Evolutionary conservation across 2,329 filamentous ascomycete genomes (phyloP).

Genomic region (Xylaria digitata): DNA sequence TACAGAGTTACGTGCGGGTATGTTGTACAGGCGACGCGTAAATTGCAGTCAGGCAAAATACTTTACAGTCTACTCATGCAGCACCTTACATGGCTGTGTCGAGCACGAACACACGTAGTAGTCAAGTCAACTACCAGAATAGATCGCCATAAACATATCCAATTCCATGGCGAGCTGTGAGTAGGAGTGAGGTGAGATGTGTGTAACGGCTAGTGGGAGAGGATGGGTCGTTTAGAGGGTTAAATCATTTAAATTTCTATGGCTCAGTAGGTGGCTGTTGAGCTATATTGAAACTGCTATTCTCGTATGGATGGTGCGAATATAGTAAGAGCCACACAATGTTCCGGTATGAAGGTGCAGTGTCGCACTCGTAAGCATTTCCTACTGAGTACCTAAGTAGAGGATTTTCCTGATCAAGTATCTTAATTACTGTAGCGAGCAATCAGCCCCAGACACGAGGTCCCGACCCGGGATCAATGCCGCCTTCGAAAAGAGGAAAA

Average conservation of each 20-base stretch:
- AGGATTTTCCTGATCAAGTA: constrained; percentile 11
- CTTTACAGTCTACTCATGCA: not conserved
- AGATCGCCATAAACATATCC: not conserved
- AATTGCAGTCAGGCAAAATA: not conserved
- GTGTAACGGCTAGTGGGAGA: not conserved
- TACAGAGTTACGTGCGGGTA: not conserved
- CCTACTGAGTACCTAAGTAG: no score
- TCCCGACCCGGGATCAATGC: constrained; percentile 16
- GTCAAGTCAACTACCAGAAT: not conserved
- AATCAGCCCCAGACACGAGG: constrained; percentile 13
- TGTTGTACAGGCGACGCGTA: not conserved
- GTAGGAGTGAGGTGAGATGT: not conserved
- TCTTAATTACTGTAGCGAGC: constrained; percentile 17
- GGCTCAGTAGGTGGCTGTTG: no score
- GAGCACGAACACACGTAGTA: not conserved
- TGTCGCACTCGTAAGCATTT: constrained; percentile 4
- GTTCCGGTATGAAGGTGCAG: constrained; percentile 3
- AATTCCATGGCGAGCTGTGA: not conserved
- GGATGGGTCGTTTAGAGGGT: not conserved
- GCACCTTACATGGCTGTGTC: not conserved
- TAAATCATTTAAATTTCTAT: no score
- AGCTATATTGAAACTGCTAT: not conserved
- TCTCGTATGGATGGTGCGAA: not conserved
- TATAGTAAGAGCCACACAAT: not conserved
- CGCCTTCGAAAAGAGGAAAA: constrained; percentile 3